Evolutionary conservation across 192 early-diverging fungal species (phyloP), one percentile per base, ranked within the genome.

Genomic region (Gamsiella multidivaricata): DNA sequence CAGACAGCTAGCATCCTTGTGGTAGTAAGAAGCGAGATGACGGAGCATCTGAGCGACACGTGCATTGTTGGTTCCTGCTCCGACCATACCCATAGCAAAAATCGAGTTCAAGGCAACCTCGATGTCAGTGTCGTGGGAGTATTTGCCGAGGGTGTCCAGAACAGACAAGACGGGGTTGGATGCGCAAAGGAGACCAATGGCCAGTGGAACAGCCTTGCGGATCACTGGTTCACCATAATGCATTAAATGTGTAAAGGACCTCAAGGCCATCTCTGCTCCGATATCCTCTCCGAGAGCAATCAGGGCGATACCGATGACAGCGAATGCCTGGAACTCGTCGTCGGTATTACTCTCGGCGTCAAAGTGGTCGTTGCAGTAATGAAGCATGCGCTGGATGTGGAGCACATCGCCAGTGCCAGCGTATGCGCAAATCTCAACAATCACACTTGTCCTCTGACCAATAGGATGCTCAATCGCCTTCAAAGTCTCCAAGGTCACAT

Each of bases 51-150:
- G 98, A 43, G 95, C 97, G 37, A 99, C 84, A 32, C 98, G 91
- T 14, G 98, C 98, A 80, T 99, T 98, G 88, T 99, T 99, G 18
- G 98, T 98, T 50, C 98, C 98, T 5, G 97, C 97, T 23, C 98
- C 98, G 20, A 99, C 94, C 54, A 98, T 81, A 58, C 98, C 98
- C 97, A 99, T 97, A 26, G 97, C 96, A 84, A 99, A 97, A 47
- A 98, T 94, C 15, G 98, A 97, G 81, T 94, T 97, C 31, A 93
- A 83, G 9, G 98, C 94, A 39, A 99, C 97, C 33, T 97, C 92
- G 42, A 87, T 82, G 82, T 99, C 98, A 62, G 95, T 95, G 87
- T 99, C 98, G 84, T 99, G 98, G 39, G 98, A 99, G 80, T 95
- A 96, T 84, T 98, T 98, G 86, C 92, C 95, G 50, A 99, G 88